Evolutionary conservation across 164 flowering plant species (phyloP).

Genomic region (Umbilicus rupestris): DNA sequence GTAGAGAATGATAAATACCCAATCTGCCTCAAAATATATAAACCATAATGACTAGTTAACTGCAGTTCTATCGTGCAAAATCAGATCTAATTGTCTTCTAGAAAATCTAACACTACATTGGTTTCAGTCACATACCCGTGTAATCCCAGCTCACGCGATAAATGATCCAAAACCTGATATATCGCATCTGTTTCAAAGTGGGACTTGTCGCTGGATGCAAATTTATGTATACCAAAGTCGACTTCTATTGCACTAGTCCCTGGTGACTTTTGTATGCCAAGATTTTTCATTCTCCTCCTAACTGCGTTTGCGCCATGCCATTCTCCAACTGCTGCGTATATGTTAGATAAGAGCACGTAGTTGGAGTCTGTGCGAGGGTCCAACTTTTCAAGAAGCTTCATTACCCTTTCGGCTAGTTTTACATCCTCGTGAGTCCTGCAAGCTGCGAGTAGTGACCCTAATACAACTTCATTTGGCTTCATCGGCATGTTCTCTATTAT

Average conservation of each 20-base stretch:
- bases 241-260: slow-evolving; percentile 55
- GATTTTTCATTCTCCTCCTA: slow-evolving; percentile 45
- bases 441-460: slow-evolving; percentile 54
- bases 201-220: slow-evolving; percentile 44
- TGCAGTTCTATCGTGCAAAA: not conserved
- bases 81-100: not conserved
- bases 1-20: no score
- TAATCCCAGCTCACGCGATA: slow-evolving; percentile 28
- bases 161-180: slow-evolving; percentile 25
- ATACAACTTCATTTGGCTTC: slow-evolving; percentile 53
- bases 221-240: slow-evolving; percentile 31
- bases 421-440: slow-evolving; percentile 41
- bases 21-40: no score
- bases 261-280: slow-evolving; percentile 40
- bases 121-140: slow-evolving; percentile 28
- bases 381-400: slow-evolving; percentile 26
- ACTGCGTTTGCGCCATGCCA: slow-evolving; percentile 50
- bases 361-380: slow-evolving; percentile 36
- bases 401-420: slow-evolving; percentile 40
- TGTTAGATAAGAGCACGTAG: slow-evolving; percentile 49
- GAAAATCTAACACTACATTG: not conserved
- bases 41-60: no score
- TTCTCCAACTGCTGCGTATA: slow-evolving; percentile 44
- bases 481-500: slow-evolving; percentile 47
- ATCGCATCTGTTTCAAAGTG: slow-evolving; percentile 28